Conservation (phyloP, 306 rosid genomes). For the Canavalia gladiata region DNA sequence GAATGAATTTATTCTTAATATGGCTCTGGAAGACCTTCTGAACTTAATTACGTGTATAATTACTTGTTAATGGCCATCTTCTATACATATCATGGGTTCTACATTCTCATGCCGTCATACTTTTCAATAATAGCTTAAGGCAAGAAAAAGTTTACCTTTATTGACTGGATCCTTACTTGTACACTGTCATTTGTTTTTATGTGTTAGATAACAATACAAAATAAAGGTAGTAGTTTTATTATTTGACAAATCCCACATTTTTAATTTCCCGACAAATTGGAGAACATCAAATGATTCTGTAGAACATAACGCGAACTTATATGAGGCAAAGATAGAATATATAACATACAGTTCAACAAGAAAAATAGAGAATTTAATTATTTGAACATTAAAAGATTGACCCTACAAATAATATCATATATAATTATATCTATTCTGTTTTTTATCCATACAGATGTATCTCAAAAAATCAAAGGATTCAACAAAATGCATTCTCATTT, state of each 20-base stretch:
- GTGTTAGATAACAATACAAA: background rate
- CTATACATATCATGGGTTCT: constrained; percentile 37
- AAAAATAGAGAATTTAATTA: background rate
- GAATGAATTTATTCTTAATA: background rate
- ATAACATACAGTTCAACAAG: background rate
- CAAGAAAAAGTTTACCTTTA: constrained; percentile 43
- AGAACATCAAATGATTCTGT: background rate
- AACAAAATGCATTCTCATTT: too few relatives aligned
- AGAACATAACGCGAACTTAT: background rate
- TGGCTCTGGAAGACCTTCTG: background rate
- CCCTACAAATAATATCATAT: too few relatives aligned
- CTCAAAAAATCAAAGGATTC: too few relatives aligned
- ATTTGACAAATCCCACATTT: constrained; percentile 21
- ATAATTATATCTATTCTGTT: too few relatives aligned
- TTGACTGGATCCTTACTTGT: constrained; percentile 21
- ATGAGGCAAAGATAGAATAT: background rate
- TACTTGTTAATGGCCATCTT: constrained; percentile 30
- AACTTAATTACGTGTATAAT: background rate
- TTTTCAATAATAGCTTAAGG: constrained; percentile 16
- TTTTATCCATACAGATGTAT: too few relatives aligned
- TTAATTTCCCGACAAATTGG: background rate
- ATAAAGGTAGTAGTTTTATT: background rate
- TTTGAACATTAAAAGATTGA: too few relatives aligned
- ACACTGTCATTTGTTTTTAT: background rate
- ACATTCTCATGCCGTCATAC: constrained; percentile 9